These are phyloP conservation scores for Trifolium pratense DNA, from an alignment of 306 rosid species.

Conservation along the genomic window DNA sequence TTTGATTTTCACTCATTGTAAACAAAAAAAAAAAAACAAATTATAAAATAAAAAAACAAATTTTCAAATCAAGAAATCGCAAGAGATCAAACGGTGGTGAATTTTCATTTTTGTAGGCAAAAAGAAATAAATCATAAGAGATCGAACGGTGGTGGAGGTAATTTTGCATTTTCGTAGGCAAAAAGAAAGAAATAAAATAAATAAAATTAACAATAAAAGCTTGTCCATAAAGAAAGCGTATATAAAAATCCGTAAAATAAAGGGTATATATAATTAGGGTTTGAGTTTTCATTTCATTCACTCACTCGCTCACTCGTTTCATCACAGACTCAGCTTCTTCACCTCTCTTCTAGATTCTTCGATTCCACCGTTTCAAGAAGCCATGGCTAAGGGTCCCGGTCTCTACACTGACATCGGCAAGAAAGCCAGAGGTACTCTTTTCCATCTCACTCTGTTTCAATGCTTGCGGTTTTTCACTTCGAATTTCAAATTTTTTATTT, in stretches of 20 bases:
- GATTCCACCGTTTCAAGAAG: constrained; percentile 31
- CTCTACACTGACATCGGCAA: constrained; percentile 95
- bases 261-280: constrained; percentile 46
- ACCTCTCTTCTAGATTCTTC: constrained; percentile 36
- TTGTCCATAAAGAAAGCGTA: constrained; percentile 38
- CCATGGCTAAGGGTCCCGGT: constrained; percentile 95
- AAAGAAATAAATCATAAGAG: no score
- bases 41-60: no score
- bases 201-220: background rate
- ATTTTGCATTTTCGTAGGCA: no score
- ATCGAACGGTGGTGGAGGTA: background rate
- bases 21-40: no score
- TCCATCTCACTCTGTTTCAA: background rate
- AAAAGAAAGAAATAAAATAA: no score
- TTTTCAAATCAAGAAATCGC: no score
- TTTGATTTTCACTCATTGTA: no score
- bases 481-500: background rate
- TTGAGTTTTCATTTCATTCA: constrained; percentile 23
- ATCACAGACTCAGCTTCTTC: background rate
- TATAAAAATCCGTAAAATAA: background rate
- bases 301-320: background rate
- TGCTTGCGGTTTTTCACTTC: background rate
- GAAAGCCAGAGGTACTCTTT: constrained; percentile 69
- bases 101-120: no score
- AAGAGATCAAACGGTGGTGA: background rate